These are phyloP conservation scores for Eruca vesicaria DNA, from an alignment of 441 rosid genomes.

Conservation along the genomic window DNA sequence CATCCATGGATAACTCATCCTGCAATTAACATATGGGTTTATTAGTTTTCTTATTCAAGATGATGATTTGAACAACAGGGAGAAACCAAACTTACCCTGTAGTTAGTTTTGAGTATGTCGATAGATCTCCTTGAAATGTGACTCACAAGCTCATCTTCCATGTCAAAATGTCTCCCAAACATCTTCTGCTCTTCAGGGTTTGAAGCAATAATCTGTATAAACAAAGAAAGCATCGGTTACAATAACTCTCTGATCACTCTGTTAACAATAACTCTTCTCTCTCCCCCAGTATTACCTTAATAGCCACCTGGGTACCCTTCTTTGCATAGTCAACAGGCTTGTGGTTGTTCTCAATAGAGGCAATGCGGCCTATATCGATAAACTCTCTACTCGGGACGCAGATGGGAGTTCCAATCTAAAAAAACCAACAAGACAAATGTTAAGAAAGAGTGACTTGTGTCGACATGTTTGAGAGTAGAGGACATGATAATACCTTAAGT, in stretches of 20 bases:
- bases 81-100: slow-evolving; percentile 58
- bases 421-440: slow-evolving; percentile 9
- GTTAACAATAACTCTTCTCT: background rate
- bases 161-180: slow-evolving; percentile 91
- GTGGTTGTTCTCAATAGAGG: slow-evolving; percentile 82
- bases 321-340: slow-evolving; percentile 80
- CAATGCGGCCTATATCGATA: slow-evolving; percentile 85
- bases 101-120: slow-evolving; percentile 77
- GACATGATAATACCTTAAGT: slow-evolving; percentile 61
- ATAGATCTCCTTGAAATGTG: slow-evolving; percentile 82
- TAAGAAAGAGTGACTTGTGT: background rate
- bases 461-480: background rate
- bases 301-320: slow-evolving; percentile 83
- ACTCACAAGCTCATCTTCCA: slow-evolving; percentile 88
- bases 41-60: background rate
- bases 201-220: slow-evolving; percentile 61
- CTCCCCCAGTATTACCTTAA: slow-evolving; percentile 57
- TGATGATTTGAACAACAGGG: background rate
- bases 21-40: slow-evolving; percentile 22
- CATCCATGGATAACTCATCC: slow-evolving; percentile 71
- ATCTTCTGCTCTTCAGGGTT: slow-evolving; percentile 92
- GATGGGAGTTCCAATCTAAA: slow-evolving; percentile 89
- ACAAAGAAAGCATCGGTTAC: no score
- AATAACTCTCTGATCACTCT: background rate
- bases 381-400: slow-evolving; percentile 80